These are phyloP conservation scores for Fraxinus anomala DNA, from an alignment of 257 asterid genomes.

Conservation along the genomic window DNA sequence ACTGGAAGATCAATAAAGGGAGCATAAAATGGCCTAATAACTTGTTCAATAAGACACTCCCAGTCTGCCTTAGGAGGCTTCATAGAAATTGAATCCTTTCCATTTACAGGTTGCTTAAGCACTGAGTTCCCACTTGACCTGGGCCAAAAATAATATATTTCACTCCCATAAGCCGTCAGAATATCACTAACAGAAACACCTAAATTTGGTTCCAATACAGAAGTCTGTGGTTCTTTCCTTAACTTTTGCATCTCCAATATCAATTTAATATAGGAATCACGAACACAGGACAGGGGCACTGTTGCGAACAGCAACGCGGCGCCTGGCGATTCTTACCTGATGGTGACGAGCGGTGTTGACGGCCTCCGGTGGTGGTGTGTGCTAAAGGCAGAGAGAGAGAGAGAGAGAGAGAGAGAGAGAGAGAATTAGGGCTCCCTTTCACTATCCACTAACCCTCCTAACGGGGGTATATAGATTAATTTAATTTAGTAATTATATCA, in stretches of 20 bases:
- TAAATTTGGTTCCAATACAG: constrained; percentile 62
- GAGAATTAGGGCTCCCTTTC: too few relatives aligned
- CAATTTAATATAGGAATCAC: constrained; percentile 83
- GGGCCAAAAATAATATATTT: constrained; percentile 89
- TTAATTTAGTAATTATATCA: too few relatives aligned
- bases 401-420: too few relatives aligned
- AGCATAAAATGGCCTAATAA: constrained; percentile 74
- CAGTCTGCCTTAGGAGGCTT: constrained; percentile 65
- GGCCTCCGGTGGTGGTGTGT: too few relatives aligned
- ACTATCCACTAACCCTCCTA: too few relatives aligned
- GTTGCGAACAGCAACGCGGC: too few relatives aligned
- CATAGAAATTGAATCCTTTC: constrained; percentile 36
- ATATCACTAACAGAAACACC: constrained; percentile 52
- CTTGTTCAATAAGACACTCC: constrained; percentile 74
- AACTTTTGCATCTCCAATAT: constrained; percentile 88
- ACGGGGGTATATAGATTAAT: too few relatives aligned
- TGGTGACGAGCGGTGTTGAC: too few relatives aligned
- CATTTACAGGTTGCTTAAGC: constrained; percentile 39
- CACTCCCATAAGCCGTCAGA: constrained; percentile 64
- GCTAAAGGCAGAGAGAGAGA: too few relatives aligned
- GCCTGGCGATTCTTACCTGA: too few relatives aligned
- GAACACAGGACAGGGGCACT: constrained; percentile 95
- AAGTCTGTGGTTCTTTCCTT: constrained; percentile 69
- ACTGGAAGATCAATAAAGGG: constrained; percentile 83
- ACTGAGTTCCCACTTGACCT: constrained; percentile 49